Conservation (phyloP, 1,139 yeast species). For the Yamadazyma sp. region DNA sequence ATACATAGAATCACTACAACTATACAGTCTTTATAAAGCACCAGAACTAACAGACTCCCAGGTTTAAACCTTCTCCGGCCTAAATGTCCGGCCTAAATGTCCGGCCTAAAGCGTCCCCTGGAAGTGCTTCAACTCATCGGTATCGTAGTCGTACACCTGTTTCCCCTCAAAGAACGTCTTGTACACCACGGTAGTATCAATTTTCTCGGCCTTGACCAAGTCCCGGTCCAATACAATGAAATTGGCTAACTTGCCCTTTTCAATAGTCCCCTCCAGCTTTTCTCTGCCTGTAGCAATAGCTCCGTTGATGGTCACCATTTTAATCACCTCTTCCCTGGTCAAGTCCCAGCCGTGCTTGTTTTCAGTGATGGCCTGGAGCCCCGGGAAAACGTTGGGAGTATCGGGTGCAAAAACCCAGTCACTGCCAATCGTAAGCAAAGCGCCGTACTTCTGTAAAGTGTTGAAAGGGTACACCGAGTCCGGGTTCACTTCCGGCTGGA, state of each 20-base stretch:
- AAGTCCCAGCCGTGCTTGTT: conserved; percentile 23
- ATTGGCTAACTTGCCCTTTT: conserved; percentile 21
- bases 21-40: too few species aligned
- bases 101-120: conserved; percentile 19
- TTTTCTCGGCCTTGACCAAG: conserved; percentile 15
- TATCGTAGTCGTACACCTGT: conserved; percentile 21
- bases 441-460: conserved; percentile 19
- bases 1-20: too few species aligned
- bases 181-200: conserved; percentile 19
- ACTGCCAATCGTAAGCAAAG: conserved; percentile 22
- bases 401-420: conserved; percentile 26
- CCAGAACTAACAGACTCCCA: too few species aligned
- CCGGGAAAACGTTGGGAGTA: conserved; percentile 24
- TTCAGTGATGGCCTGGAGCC: conserved; percentile 22
- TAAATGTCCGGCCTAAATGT: too few species aligned
- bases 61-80: too few species aligned
- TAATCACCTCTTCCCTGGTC: conserved; percentile 20
- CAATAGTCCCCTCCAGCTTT: conserved; percentile 19
- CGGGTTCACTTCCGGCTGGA: conserved; percentile 22
- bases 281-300: conserved; percentile 21
- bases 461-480: conserved; percentile 23
- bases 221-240: conserved; percentile 21
- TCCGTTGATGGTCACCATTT: conserved; percentile 21
- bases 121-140: conserved; percentile 21
- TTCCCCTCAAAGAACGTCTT: conserved; percentile 23